Base-by-base conservation (phyloP, 345 rosid species). In the Excoecaria agallocha region DNA sequence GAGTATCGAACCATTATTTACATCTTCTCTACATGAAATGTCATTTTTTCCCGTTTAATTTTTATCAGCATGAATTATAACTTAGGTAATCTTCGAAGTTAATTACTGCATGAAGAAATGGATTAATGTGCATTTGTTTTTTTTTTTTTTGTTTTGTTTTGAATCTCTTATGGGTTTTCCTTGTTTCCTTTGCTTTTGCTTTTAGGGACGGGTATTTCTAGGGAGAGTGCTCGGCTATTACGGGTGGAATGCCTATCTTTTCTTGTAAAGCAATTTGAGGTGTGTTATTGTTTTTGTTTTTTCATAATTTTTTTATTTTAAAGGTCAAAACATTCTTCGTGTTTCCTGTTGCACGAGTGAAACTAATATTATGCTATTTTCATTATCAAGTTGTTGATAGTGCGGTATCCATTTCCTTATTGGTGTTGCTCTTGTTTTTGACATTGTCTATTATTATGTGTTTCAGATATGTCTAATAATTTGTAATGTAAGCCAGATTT, bases 171-270 rank as follows among this genome's bases (percentile, higher is more conserved):
- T 12, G 12, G 30, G 64, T 22, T 66, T 48, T 22, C 68, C 43
- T 55, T 70, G 45, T 61, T 52, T 35, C 70, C 39, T 52, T 73
- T 60, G 17, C 16, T 22, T 52, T 11, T 69, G 55, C 74, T 70
- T 75, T 55, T 77, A 93, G 98, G 98, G 64, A 91, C 94, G 64
- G 93, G 98, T 69, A 77, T 92, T 50, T 85, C 92, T 59, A 83
- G 82, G 77, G 80, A 64, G 70, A 95, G 91, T 45, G 88, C 95
- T 74, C 78, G 69, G 71, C 80, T 83, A 70, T 78, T 92, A 76
- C 88, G 91, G 74, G 84, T 85, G 76, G 85, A 80, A 77, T 88
- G 97, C 81, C 76, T 94, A 54, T 77, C 82, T 77, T 92, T 89
- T 72, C 90, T 94, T 72, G 69, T 85, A 77, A 87, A 86, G 73